Evolutionary conservation across 345 rosid species (phyloP), one percentile per base, ranked within the genome.

Genomic region (Acer negundo): DNA sequence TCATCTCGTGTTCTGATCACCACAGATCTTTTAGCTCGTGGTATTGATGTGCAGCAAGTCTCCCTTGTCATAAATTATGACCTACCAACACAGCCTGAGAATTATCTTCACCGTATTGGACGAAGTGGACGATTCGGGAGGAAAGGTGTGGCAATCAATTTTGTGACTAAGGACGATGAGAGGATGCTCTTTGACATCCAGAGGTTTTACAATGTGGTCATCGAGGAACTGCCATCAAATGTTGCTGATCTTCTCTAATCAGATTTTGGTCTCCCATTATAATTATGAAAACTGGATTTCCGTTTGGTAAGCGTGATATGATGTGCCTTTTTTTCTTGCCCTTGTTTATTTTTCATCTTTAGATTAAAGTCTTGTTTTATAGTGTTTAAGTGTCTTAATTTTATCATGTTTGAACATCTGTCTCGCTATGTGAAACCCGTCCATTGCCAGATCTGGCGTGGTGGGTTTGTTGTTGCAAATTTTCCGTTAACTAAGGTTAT

Each of bases 71-170:
- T 92, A 80, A 92, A 90, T 81, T 89, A 73, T 70, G 93, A 90
- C 22, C 85, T 92, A 15, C 94, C 92, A 0, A 92, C 93, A 3
- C 93, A 89, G 81, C 97, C 92, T 0, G 93, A 90, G 84, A 92
- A 90, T 67, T 92, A 89, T 66, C 94, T 90, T 3, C 93, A 92
- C 77, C 90, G 92, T 55, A 90, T 92, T 42, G 92, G 93, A 56
- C 87, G 90, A 70, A 86, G 97, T 81, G 97, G 94, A 73, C 84
- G 92, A 49, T 90, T 92, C n/a, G 93, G 97, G 70, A 89, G 94
- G 70, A 90, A 90, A 74, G 93, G 93, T 77, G 94, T 90, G 61
- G 93, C 94, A 10, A 90, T 90, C 64, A 90, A 88, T 49, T 90
- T 90, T 55, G 84, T 88, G 80, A 90, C 90, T 0, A 83, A 56